Conservation (phyloP, 192 early-diverging fungal species). For the Coemansia sp. region DNA sequence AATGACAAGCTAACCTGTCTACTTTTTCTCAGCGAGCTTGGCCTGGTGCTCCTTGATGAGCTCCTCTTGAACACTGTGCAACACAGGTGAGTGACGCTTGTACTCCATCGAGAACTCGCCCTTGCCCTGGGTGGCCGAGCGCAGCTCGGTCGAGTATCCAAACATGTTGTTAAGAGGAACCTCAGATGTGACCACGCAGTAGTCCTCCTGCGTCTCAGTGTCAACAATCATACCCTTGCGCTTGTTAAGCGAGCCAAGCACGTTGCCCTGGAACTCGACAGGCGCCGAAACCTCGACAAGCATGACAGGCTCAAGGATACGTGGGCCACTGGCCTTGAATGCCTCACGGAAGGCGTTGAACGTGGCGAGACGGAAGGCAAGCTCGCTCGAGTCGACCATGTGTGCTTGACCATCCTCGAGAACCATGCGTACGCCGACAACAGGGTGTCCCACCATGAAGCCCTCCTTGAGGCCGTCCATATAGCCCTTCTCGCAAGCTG, state of each 20-base stretch:
- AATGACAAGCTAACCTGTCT: background rate
- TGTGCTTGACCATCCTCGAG: constrained; percentile 92
- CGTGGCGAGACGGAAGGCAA: constrained; percentile 92
- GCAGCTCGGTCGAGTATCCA: constrained; percentile 95
- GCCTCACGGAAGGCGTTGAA: constrained; percentile 90
- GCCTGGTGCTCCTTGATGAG: constrained; percentile 88
- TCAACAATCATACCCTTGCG: constrained; percentile 95
- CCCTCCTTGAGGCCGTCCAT: constrained; percentile 88
- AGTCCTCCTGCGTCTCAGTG: constrained; percentile 91
- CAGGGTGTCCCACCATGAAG: constrained; percentile 85
- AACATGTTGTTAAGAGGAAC: constrained; percentile 99
- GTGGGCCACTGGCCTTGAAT: constrained; percentile 76
- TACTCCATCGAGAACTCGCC: constrained; percentile 99
- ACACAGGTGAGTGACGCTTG: constrained; percentile 80
- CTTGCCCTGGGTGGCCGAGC: constrained; percentile 92
- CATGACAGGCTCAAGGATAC: constrained; percentile 96
- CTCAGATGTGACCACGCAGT: constrained; percentile 81
- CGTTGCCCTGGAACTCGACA: constrained; percentile 89
- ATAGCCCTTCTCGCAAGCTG: constrained; percentile 97
- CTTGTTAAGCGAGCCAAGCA: constrained; percentile 94
- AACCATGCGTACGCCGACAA: constrained; percentile 85
- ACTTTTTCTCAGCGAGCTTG: constrained; percentile 60
- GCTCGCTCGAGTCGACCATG: constrained; percentile 93
- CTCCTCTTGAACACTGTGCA: constrained; percentile 79
- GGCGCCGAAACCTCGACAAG: constrained; percentile 89